Evolutionary conservation across 1,284 basidiomycete species (phyloP).

Genomic region (Trametes sp.): DNA sequence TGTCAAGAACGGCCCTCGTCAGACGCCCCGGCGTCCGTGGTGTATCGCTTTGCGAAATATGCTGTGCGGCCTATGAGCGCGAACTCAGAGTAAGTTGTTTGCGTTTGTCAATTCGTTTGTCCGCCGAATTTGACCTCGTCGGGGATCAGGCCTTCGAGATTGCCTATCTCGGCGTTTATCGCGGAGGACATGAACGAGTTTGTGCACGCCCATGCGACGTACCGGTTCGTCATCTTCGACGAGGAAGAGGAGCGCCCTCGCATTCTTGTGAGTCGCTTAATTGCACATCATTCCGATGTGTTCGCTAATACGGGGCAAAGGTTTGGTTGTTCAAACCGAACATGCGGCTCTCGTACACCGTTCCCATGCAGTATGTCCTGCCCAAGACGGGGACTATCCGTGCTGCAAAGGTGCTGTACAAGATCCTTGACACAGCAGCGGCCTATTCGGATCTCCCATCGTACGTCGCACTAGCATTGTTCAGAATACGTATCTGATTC

Average conservation of each 20-base stretch:
- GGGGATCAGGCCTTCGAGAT: slow-evolving; percentile 58
- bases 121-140: background rate
- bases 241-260: slow-evolving; percentile 81
- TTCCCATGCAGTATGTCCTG: slow-evolving; percentile 60
- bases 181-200: slow-evolving; percentile 89
- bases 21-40: slow-evolving; percentile 48
- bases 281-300: background rate
- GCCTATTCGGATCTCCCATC: slow-evolving; percentile 58
- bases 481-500: background rate
- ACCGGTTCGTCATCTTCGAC: slow-evolving; percentile 86
- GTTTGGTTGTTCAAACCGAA: slow-evolving; percentile 92
- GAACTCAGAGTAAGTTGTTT: slow-evolving; percentile 61
- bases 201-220: slow-evolving; percentile 87
- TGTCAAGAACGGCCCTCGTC: slow-evolving; percentile 57
- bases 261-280: slow-evolving; percentile 73
- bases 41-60: slow-evolving; percentile 82
- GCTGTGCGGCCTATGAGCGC: slow-evolving; percentile 77
- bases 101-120: background rate
- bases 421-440: slow-evolving; percentile 66
- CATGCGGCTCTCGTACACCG: slow-evolving; percentile 77
- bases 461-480: slow-evolving; percentile 47
- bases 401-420: slow-evolving; percentile 80
- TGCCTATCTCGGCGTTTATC: slow-evolving; percentile 85
- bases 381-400: slow-evolving; percentile 68
- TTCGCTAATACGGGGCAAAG: slow-evolving; percentile 44